Conservation (phyloP, 805 yeast species). For the Naumovozyma castellii region DNA sequence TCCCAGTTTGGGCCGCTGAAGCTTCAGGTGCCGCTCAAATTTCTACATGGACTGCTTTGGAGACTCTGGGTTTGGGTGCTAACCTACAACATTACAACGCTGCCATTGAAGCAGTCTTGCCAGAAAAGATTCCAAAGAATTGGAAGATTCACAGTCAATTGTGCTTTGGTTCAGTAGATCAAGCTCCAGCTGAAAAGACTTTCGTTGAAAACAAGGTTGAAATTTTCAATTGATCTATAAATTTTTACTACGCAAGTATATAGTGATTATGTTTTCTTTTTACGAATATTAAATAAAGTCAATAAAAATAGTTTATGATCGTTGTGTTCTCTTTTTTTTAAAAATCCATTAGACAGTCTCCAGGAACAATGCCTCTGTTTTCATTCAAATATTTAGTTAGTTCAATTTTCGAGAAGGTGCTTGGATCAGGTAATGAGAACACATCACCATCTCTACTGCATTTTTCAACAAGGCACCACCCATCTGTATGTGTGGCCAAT, state of each 20-base stretch:
- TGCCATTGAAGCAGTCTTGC: constrained; percentile 33
- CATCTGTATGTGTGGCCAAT: constrained; percentile 35
- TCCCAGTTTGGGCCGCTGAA: constrained; percentile 41
- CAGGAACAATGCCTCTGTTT: constrained; percentile 35
- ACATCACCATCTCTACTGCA: constrained; percentile 20
- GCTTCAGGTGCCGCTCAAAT: constrained; percentile 44
- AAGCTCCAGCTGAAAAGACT: constrained; percentile 31
- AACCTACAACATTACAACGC: constrained; percentile 47
- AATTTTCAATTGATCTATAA: constrained; percentile 6
- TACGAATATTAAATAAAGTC: too few species aligned
- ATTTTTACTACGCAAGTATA: not conserved
- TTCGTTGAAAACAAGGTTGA: constrained; percentile 29
- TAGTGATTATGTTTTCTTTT: too few species aligned
- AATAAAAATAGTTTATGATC: too few species aligned
- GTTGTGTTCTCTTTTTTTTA: not conserved
- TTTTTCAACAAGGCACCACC: constrained; percentile 37
- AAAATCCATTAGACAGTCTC: constrained; percentile 24
- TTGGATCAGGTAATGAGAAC: not conserved
- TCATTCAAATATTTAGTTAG: constrained; percentile 26
- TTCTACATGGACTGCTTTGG: constrained; percentile 39
- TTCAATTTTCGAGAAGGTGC: not conserved
- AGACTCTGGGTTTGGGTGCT: constrained; percentile 38
- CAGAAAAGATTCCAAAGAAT: constrained; percentile 32
- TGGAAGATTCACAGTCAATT: constrained; percentile 43
- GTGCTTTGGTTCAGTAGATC: constrained; percentile 39